These are phyloP conservation scores for Violaceomyces palustris DNA, from an alignment of 1,284 basidiomycete genomes.

Conservation along the genomic window DNA sequence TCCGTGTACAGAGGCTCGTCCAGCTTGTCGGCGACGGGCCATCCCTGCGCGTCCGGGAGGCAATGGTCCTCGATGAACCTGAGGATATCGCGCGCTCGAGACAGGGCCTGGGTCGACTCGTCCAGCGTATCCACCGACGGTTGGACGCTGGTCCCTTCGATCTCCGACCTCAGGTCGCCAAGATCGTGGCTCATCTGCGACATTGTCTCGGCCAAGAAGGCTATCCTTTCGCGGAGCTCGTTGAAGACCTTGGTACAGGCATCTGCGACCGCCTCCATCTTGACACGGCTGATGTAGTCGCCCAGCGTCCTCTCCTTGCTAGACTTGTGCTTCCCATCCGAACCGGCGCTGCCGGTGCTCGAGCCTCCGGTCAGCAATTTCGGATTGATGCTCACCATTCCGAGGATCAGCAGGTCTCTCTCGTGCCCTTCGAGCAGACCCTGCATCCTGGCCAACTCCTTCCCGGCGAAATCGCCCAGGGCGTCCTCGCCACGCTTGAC, in stretches of 20 bases:
- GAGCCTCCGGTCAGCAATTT: constrained; percentile 2
- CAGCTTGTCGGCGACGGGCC: constrained; percentile 42
- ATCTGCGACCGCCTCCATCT: constrained; percentile 40
- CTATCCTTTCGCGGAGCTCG: constrained; percentile 27
- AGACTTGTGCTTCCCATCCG: constrained; percentile 5
- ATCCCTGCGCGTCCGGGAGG: constrained; percentile 37
- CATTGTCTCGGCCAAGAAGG: constrained; percentile 16
- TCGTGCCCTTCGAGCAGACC: constrained; percentile 40
- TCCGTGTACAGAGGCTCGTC: constrained; percentile 13
- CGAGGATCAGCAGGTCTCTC: constrained; percentile 36
- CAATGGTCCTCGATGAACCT: constrained; percentile 26
- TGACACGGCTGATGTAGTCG: constrained; percentile 37
- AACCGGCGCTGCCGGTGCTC: constrained; percentile 2
- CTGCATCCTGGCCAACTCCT: constrained; percentile 42
- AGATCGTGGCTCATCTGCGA: constrained; percentile 32
- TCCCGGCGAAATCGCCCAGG: constrained; percentile 23
- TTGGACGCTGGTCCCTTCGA: constrained; percentile 28
- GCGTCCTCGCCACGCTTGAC: constrained; percentile 30
- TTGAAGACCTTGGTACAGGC: constrained; percentile 28
- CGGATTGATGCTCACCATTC: constrained; percentile 33
- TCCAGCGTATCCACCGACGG: constrained; percentile 37
- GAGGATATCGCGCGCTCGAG: constrained; percentile 16
- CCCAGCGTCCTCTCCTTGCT: constrained; percentile 32
- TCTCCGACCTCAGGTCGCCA: constrained; percentile 22
- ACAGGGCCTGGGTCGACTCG: constrained; percentile 22